Base-by-base conservation (phyloP, 2,329 filamentous ascomycete species). In the Xylogone sp. region DNA sequence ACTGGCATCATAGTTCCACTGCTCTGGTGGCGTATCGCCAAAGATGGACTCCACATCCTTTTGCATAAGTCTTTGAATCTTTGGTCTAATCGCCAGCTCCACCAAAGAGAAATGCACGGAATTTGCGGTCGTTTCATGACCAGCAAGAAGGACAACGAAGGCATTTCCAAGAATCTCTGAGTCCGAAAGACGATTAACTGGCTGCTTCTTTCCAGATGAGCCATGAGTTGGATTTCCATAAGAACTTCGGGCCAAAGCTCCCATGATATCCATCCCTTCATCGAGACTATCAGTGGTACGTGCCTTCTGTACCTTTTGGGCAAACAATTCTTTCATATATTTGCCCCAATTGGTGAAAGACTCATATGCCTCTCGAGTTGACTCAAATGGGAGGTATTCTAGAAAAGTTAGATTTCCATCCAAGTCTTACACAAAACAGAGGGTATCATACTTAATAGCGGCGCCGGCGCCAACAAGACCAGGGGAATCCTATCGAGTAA, bases 121-220 rank as follows among this genome's bases (percentile, higher is more conserved):
- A 66, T 88, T 90, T 45, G 88, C 88, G 2, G 87, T 87, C 1
- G 88, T 92, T 68, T 94, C 89, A 68, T 94, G 88, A 12, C 89
- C 89, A 0, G 89, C 88, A 1, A 92, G 74, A 54, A 81, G 75
- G 68, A 84, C 82, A 59, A 85, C 73, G 56, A 86, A 86, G 19
- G 86, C 82, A 62, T 91, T 91, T 47, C 87, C 86, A 22, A 88
- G 71, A 53, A 92, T 85, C 50, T 91, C 86, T 3, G 76, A 75
- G 56, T 84, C 79, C 4, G 70, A 75, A n/a, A 87, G 67, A 50
- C 66, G 65, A 27, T 65, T 60, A 2, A 74, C 68, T 22, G 75
- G 70, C 16, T 74, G 62, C 10, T 72, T 68, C 42, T 72, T 73
- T 45, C 72, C 71, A n/a, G 48, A 42, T 52, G 27, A 24, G 6